Percentiles rank a stretch among this genome's conserved stretches.
phyloP scores from a whole-genome alignment of 176 grass and related monocot species.

The Lolium rigidum region DNA sequence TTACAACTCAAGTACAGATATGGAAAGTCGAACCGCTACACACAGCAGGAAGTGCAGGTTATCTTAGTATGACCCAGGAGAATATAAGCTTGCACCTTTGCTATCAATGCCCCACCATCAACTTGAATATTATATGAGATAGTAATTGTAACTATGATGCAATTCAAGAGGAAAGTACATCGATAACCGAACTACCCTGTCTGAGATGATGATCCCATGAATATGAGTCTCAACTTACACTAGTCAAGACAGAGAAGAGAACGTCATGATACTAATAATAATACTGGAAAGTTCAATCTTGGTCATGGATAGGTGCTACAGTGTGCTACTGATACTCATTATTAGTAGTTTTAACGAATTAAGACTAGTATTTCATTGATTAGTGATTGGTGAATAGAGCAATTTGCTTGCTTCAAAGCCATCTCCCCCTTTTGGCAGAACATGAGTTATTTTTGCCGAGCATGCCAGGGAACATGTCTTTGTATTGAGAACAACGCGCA shows the following conservation, averaged over 20 bases:
- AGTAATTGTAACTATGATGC: neutral
- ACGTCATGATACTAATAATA: constrained; percentile 26
- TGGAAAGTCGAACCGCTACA: neutral
- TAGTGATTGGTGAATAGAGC: neutral
- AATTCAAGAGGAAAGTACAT: constrained; percentile 19
- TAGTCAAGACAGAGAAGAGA: constrained; percentile 11
- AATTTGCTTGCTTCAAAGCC: neutral
- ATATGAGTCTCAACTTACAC: neutral
- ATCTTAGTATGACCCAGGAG: neutral
- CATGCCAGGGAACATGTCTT: no score
- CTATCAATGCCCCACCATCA: neutral
- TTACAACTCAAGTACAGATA: neutral
- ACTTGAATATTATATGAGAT: neutral
- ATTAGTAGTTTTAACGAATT: neutral
- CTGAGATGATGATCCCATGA: neutral
- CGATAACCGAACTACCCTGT: neutral
- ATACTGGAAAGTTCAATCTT: constrained; percentile 15
- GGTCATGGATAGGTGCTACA: neutral
- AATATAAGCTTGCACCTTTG: neutral
- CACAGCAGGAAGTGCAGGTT: neutral
- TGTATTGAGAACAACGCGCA: no score
- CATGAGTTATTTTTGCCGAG: no score
- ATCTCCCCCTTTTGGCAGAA: neutral
- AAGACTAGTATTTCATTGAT: neutral
- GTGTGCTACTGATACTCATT: neutral